A percentile compares a stretch with the other conserved stretches of the same genome.
Evolutionary conservation across 2,329 filamentous ascomycete genomes (phyloP).

Genomic region (Phyllosticta ampelicida): DNA sequence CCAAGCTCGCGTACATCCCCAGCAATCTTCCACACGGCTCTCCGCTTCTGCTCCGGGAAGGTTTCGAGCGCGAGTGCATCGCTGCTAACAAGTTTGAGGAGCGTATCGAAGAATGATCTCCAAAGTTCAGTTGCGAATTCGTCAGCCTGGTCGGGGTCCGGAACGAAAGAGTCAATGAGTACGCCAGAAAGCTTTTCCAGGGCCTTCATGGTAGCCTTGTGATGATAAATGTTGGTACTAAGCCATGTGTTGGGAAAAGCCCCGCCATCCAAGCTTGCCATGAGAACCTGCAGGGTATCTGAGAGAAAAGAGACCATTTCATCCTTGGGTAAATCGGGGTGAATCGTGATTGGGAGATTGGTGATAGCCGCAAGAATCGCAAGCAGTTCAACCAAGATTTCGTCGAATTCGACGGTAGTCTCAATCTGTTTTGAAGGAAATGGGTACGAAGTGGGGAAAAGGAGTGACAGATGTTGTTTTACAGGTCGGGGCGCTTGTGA

Average conservation of each 20-base stretch:
- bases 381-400: constrained; percentile 78
- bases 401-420: constrained; percentile 59
- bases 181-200: constrained; percentile 73
- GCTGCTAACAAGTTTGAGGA: constrained; percentile 82
- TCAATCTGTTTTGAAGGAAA: constrained; percentile 65
- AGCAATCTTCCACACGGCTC: constrained; percentile 97
- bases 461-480: constrained; percentile 59
- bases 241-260: constrained; percentile 86
- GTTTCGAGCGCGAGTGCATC: constrained; percentile 84
- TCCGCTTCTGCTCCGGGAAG: constrained; percentile 90
- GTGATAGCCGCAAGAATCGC: constrained; percentile 76
- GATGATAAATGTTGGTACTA: constrained; percentile 85
- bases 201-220: constrained; percentile 78
- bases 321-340: constrained; percentile 62
- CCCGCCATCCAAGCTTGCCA: constrained; percentile 79
- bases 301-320: constrained; percentile 67
- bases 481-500: constrained; percentile 51
- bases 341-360: constrained; percentile 60
- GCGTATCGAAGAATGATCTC: constrained; percentile 83
- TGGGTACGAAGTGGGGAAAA: constrained; percentile 84
- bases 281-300: constrained; percentile 71
- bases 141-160: constrained; percentile 83
- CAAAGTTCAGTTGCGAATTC: constrained; percentile 87
- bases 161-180: constrained; percentile 72
- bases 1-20: constrained; percentile 90